Evolutionary conservation across 306 rosid genomes (phyloP).

Genomic region (Sesbania bispinosa): DNA sequence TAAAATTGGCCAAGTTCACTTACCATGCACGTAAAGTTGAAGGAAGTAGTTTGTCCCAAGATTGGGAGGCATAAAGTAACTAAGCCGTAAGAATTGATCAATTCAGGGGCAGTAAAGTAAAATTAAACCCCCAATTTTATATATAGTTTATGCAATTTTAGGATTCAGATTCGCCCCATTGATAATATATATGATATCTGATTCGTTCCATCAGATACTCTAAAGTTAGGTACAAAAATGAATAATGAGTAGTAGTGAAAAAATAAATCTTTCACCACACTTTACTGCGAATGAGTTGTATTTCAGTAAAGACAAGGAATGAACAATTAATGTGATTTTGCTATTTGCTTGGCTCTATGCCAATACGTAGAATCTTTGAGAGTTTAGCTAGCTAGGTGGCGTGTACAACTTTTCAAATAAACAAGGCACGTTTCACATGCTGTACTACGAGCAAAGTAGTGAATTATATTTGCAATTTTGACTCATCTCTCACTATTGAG

Average conservation of each 20-base stretch:
- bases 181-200: not conserved
- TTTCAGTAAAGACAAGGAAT: not conserved
- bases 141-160: not conserved
- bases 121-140: slow-evolving; percentile 23
- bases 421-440: slow-evolving; percentile 26
- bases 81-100: slow-evolving; percentile 30
- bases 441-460: slow-evolving; percentile 6
- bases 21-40: slow-evolving; percentile 90
- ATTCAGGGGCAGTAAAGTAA: not conserved
- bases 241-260: not conserved
- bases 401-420: slow-evolving; percentile 25
- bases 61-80: slow-evolving; percentile 91
- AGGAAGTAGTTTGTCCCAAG: slow-evolving; percentile 51
- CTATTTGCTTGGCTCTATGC: not conserved
- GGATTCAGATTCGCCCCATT: slow-evolving; percentile 7
- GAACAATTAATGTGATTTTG: slow-evolving; percentile 1
- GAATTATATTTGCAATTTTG: slow-evolving; percentile 8
- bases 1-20: slow-evolving; percentile 47
- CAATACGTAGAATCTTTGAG: slow-evolving; percentile 22
- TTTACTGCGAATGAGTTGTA: not conserved
- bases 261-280: not conserved
- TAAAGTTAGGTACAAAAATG: not conserved
- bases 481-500: not conserved
- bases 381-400: slow-evolving; percentile 22
- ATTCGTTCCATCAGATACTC: not conserved